A percentile compares a stretch with the other conserved stretches of the same genome.
Conservation (phyloP, 441 rosid species). For the Capsella rubella region DNA sequence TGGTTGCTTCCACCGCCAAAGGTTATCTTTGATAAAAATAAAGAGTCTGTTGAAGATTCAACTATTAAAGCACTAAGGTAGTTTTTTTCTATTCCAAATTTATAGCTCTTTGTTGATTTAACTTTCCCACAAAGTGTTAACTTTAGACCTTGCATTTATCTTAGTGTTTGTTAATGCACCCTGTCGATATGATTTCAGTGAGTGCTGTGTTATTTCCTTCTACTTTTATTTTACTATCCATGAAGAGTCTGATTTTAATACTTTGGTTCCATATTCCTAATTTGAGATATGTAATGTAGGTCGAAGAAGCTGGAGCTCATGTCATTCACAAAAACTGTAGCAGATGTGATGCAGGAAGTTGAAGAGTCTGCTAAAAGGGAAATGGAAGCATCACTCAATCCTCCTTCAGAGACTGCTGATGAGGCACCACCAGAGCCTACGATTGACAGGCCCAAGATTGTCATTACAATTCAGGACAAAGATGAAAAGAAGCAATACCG, state of each 20-base stretch:
- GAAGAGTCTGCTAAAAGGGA: slow-evolving; percentile 59
- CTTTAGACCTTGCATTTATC: not conserved
- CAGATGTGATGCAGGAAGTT: slow-evolving; percentile 55
- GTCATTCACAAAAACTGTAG: slow-evolving; percentile 60
- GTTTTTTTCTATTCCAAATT: not conserved
- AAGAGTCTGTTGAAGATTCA: slow-evolving; percentile 60
- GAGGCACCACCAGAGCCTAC: slow-evolving; percentile 48
- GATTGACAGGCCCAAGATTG: slow-evolving; percentile 68
- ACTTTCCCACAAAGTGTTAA: not conserved
- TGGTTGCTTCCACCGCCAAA: slow-evolving; percentile 88
- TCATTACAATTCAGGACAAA: slow-evolving; percentile 76
- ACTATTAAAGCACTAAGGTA: slow-evolving; percentile 87
- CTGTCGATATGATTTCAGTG: not conserved
- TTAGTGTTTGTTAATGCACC: not conserved
- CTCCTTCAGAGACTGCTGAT: slow-evolving; percentile 45
- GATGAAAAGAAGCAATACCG: slow-evolving; percentile 69
- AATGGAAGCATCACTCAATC: slow-evolving; percentile 40
- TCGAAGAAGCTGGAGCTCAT: slow-evolving; percentile 75
- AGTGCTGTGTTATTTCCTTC: not conserved
- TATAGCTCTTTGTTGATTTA: not conserved
- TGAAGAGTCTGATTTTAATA: slow-evolving; percentile 4
- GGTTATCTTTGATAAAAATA: slow-evolving; percentile 36
- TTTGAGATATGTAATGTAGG: slow-evolving; percentile 51
- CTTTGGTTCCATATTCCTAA: not conserved
- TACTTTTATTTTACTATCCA: slow-evolving; percentile 2